Base-by-base conservation (phyloP, 2,329 filamentous ascomycete species). In the Lachnellula occidentalis region DNA sequence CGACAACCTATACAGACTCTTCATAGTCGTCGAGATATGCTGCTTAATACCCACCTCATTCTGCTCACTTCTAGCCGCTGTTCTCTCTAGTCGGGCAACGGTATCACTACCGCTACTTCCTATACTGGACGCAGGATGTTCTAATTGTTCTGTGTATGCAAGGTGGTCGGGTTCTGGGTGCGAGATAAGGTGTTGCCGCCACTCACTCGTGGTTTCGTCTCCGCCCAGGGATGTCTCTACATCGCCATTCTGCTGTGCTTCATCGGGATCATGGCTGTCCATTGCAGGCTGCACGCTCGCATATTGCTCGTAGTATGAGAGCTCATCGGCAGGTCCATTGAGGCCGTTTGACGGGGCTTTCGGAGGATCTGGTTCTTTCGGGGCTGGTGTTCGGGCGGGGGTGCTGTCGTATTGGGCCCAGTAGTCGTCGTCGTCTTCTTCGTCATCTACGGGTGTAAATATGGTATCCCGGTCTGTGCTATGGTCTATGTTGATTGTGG, bases 181-280 rank as follows among this genome's bases (percentile, higher is more conserved):
- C n/a, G 55, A 36, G 17, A 51, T 34, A 7, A 64, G 56, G 11
- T 60, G 55, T 57, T 68, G 51, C 59, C 63, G 61, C 50, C 68
- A 14, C 58, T 66, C 63, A 55, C 47, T 56, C 5, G 60, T 56
- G 4, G 76, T 65, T 5, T 73, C 67, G 53, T 76, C 71, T 50
- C 73, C 72, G 19, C 73, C 72, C 8, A 81, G 67, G 0, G 76
- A 78, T 19, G 75, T 76, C 51, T 76, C 70, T 43, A 74, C 69
- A 9, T 67, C 61, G 9, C 68, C 70, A 1, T 72, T 70, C 11
- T 64, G 67, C 24, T 70, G 58, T 27, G 72, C 84, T 71, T 90
- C 87, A 63, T 90, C 86, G n/a, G 88, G 88, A 61, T 92, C 88
- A 68, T 92, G 84, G 53, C 82, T 83, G 70, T 92, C 89, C 76